These are phyloP conservation scores for Geotrichum europaeum DNA, from an alignment of 1,139 yeast species.

Conservation along the genomic window DNA sequence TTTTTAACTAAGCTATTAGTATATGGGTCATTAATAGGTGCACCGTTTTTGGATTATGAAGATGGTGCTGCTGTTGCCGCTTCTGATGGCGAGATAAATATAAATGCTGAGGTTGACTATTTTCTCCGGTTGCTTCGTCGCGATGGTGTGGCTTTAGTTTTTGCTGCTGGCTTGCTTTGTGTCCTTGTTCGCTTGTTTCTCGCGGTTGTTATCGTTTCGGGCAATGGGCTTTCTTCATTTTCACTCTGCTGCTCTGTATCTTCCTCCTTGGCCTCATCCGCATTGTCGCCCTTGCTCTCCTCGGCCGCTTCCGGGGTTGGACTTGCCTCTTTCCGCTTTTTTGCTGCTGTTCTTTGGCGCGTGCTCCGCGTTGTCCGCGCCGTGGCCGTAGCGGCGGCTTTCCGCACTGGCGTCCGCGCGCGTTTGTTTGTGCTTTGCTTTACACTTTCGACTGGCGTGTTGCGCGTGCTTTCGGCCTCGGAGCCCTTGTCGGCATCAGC, in stretches of 20 bases:
- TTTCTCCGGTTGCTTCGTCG: constrained; percentile 24
- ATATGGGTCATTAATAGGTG: not conserved
- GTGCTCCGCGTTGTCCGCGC: constrained; percentile 12
- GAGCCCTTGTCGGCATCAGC: constrained; percentile 8
- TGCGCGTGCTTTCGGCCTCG: constrained; percentile 1
- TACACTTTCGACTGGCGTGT: constrained; percentile 12
- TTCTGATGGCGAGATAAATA: not conserved
- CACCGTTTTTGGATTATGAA: not conserved
- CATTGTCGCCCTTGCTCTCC: constrained; percentile 8
- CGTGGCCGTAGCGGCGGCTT: constrained; percentile 7
- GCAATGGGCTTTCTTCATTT: constrained; percentile 13
- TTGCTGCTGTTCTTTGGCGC: constrained; percentile 16
- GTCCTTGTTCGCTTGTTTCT: constrained; percentile 17
- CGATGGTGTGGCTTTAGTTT: constrained; percentile 14
- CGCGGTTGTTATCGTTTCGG: constrained; percentile 14
- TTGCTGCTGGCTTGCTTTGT: constrained; percentile 16
- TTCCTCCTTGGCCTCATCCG: constrained; percentile 13
- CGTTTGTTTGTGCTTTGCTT: constrained; percentile 7
- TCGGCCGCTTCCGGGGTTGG: constrained; percentile 3
- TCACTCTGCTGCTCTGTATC: constrained; percentile 17
- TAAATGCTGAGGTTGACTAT: constrained; percentile 4
- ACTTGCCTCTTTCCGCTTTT: constrained; percentile 15
- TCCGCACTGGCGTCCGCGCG: constrained; percentile 7
- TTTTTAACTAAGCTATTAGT: not conserved
- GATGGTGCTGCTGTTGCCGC: not conserved